Percentiles rank a stretch among this genome's conserved stretches.
phyloP scores from a whole-genome alignment of 2,329 filamentous ascomycete species.

The Macrophomina phaseolina region DNA sequence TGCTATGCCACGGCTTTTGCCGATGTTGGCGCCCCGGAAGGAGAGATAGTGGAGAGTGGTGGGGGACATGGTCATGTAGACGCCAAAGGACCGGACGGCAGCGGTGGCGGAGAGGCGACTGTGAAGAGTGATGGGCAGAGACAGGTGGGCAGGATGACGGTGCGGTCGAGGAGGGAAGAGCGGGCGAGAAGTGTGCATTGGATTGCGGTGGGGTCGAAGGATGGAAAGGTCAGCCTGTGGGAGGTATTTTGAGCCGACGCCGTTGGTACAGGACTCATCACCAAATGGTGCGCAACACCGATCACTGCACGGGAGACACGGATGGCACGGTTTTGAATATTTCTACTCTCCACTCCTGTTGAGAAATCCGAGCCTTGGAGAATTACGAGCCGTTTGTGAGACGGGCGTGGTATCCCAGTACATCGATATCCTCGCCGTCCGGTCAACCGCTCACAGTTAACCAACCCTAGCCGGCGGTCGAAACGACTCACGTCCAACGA shows the following conservation, averaged over 20 bases:
- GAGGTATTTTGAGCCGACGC: conserved; percentile 70
- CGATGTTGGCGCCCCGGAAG: conserved; percentile 37
- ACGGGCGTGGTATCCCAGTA: no score
- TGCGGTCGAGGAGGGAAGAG: conserved; percentile 45
- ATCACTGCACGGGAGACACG: no score
- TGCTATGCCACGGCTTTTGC: conserved; percentile 83
- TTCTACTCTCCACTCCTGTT: no score
- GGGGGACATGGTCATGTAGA: not conserved
- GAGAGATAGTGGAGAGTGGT: conserved; percentile 5
- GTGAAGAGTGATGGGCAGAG: not conserved
- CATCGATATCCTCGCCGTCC: no score
- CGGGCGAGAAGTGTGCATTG: conserved; percentile 79
- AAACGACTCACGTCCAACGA: no score
- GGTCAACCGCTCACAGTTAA: no score
- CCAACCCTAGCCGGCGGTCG: no score
- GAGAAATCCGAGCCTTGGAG: no score
- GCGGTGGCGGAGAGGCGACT: conserved; percentile 29
- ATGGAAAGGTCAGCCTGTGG: conserved; percentile 95
- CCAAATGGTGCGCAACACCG: no score
- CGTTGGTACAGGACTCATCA: no score
- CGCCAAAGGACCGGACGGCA: not conserved
- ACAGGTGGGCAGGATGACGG: conserved; percentile 31
- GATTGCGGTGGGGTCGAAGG: conserved; percentile 89
- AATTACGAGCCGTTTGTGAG: no score
- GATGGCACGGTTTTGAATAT: no score